Evolutionary conservation across 2,329 filamentous ascomycete species (phyloP).

Genomic region (Aureobasidium sp.): DNA sequence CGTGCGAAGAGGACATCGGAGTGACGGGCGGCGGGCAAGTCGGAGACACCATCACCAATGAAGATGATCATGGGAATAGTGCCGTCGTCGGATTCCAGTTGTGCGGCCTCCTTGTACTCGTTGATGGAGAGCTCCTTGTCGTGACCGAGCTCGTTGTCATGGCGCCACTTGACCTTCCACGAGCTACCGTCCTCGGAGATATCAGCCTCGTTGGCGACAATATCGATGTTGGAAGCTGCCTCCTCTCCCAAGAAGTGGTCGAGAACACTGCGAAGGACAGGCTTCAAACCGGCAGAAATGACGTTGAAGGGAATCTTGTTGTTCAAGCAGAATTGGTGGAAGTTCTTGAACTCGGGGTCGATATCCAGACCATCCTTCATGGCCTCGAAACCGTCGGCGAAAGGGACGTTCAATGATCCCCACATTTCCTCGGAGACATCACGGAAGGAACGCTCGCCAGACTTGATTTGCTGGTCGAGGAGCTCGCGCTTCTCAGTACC

Average conservation of each 20-base stretch:
- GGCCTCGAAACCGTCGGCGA: constrained; percentile 60
- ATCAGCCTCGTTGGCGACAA: constrained; percentile 60
- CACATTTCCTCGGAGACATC: constrained; percentile 69
- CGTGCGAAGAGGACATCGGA: constrained; percentile 63
- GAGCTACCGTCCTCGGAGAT: constrained; percentile 51
- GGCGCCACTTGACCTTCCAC: constrained; percentile 62
- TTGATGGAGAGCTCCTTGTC: constrained; percentile 61
- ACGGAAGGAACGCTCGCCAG: constrained; percentile 58
- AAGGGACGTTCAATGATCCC: constrained; percentile 59
- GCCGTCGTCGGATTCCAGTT: constrained; percentile 51
- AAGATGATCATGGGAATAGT: constrained; percentile 61
- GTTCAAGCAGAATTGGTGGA: constrained; percentile 58
- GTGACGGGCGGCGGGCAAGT: constrained; percentile 58
- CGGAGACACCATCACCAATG: constrained; percentile 63
- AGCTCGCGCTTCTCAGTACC: constrained; percentile 48
- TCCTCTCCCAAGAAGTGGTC: constrained; percentile 60
- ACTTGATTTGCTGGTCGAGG: constrained; percentile 58
- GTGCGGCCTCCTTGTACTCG: constrained; percentile 51
- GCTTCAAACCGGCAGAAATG: constrained; percentile 61
- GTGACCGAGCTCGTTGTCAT: constrained; percentile 58
- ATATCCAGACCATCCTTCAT: constrained; percentile 58
- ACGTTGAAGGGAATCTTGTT: constrained; percentile 63
- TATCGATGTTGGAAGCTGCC: constrained; percentile 53
- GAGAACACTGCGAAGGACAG: constrained; percentile 54
- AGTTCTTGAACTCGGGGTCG: constrained; percentile 56